Percentiles rank a stretch among this genome's conserved stretches.
phyloP scores from a whole-genome alignment of 2,329 filamentous ascomycete genomes.

The Fusarium paranaense region DNA sequence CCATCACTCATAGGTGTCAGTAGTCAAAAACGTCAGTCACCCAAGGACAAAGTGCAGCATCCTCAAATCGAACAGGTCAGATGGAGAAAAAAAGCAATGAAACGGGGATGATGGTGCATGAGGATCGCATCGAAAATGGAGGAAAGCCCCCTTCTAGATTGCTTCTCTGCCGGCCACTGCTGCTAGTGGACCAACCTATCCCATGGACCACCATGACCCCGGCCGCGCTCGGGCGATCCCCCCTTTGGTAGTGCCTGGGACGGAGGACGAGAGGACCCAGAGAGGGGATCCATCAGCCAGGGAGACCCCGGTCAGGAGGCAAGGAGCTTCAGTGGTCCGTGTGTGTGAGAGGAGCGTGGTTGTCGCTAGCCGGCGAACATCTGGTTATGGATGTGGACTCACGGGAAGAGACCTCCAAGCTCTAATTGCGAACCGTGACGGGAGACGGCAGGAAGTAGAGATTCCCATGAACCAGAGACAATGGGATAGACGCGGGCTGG shows the following conservation, averaged over 20 bases:
- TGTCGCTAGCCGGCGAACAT: constrained; percentile 12
- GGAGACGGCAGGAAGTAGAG: constrained; percentile 18
- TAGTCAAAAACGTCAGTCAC: background rate
- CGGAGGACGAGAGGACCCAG: constrained; percentile 5
- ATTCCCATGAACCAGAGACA: constrained; percentile 5
- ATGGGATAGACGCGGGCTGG: constrained; percentile 6
- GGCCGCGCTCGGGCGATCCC: constrained; percentile 32
- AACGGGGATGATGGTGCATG: constrained; percentile 15
- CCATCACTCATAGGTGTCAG: background rate
- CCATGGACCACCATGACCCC: constrained; percentile 12
- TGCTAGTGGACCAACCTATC: constrained; percentile 15
- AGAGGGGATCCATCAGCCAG: constrained; percentile 20
- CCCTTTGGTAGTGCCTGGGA: constrained; percentile 34
- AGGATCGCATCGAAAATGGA: constrained; percentile 21
- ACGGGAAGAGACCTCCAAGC: background rate
- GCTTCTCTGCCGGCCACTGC: constrained; percentile 35
- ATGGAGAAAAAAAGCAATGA: constrained; percentile 34
- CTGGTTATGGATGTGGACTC: constrained; percentile 2
- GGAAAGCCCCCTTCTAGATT: constrained; percentile 40
- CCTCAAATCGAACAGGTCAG: constrained; percentile 19
- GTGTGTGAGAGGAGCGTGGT: constrained; percentile 18
- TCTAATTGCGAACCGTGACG: background rate
- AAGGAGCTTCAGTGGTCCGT: constrained; percentile 24
- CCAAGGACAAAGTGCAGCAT: constrained; percentile 3
- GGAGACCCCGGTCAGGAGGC: constrained; percentile 39